A percentile compares a stretch with the other conserved stretches of the same genome.
Conservation (phyloP, 202 grass and related monocot species). For the Elaeis oleifera region DNA sequence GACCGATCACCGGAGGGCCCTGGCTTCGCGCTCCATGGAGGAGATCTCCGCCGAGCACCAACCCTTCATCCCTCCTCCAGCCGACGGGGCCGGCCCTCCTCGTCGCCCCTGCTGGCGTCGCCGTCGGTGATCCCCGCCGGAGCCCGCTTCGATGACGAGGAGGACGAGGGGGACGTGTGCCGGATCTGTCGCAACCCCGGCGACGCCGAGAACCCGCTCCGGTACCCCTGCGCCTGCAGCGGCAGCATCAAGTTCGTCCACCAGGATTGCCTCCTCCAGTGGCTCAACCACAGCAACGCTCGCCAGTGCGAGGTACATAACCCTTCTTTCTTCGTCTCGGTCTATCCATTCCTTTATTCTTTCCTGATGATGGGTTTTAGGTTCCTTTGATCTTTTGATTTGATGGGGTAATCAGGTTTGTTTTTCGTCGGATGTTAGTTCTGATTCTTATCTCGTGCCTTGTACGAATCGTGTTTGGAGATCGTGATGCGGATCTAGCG, state of each 20-base stretch:
- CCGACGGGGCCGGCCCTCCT: not conserved
- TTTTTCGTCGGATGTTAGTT: too few relatives aligned
- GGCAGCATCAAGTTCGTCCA: conserved; percentile 98
- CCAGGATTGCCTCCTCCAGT: conserved; percentile 99
- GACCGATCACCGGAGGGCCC: too few relatives aligned
- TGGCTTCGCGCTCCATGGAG: too few relatives aligned
- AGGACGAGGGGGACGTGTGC: conserved; percentile 96
- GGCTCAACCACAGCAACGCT: conserved; percentile 96
- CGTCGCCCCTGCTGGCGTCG: too few relatives aligned
- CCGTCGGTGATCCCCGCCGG: not conserved
- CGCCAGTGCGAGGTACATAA: conserved; percentile 88
- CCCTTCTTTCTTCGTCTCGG: not conserved
- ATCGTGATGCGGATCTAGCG: too few relatives aligned
- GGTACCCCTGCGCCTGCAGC: conserved; percentile 96
- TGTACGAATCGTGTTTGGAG: too few relatives aligned
- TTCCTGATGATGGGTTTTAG: not conserved
- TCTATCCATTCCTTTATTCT: not conserved
- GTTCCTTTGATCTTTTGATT: not conserved
- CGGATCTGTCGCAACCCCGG: conserved; percentile 99
- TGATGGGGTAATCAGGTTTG: too few relatives aligned
- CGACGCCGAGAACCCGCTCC: conserved; percentile 66
- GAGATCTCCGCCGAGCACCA: too few relatives aligned
- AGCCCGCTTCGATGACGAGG: conserved; percentile 59
- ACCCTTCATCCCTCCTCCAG: not conserved
- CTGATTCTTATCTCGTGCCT: too few relatives aligned